Percentiles rank a stretch among this genome's conserved stretches.
phyloP scores from a whole-genome alignment of 768 basidiomycete genomes.

The Russula sp. region DNA sequence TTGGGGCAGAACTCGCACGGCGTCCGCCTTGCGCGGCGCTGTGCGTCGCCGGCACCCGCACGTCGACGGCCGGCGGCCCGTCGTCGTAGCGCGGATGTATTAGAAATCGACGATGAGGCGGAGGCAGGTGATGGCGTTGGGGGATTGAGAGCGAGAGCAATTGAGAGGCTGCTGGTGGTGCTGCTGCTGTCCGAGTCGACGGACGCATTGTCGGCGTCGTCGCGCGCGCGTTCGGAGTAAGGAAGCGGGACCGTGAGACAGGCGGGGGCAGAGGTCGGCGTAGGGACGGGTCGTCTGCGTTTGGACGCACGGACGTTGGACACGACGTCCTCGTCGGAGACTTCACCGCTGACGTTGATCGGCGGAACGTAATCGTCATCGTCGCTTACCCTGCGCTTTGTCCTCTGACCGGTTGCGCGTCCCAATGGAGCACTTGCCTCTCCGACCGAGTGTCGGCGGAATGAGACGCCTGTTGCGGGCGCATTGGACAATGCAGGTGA shows the following conservation, averaged over 20 bases:
- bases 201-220: background rate
- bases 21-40: background rate
- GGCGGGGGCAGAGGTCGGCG: slow-evolving; percentile 1
- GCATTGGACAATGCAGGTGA: background rate
- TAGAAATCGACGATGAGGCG: background rate
- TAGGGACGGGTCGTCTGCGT: background rate
- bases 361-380: background rate
- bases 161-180: background rate
- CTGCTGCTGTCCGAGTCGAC: background rate
- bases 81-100: background rate
- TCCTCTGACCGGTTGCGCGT: background rate
- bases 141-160: background rate
- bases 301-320: background rate
- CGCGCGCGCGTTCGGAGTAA: background rate
- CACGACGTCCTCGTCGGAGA: background rate
- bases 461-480: background rate
- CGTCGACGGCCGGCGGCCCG: background rate
- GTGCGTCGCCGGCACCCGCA: background rate
- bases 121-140: background rate
- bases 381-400: background rate
- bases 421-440: background rate
- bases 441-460: background rate
- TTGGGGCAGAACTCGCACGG: slow-evolving; percentile 5
- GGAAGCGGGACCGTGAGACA: background rate
- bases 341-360: background rate